Evolutionary conservation across 2,329 filamentous ascomycete genomes (phyloP).

Genomic region (Talaromyces sp.): DNA sequence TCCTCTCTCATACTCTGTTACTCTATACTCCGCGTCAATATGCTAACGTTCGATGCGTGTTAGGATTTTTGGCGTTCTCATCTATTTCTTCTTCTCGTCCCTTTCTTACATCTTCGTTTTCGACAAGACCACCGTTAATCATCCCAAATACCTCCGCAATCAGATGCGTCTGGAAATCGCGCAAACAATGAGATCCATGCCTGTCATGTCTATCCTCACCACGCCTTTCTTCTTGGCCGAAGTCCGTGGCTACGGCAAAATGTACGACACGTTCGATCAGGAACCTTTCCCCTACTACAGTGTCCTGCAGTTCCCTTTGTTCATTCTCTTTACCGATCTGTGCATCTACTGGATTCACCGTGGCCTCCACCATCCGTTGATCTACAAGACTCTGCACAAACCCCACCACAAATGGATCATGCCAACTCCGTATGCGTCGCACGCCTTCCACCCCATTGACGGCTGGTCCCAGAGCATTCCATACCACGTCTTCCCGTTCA

Average conservation of each 20-base stretch:
- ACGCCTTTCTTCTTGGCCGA: slow-evolving; percentile 77
- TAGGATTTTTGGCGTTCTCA: slow-evolving; percentile 78
- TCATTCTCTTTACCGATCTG: slow-evolving; percentile 83
- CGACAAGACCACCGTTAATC: slow-evolving; percentile 81
- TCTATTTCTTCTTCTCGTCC: slow-evolving; percentile 80
- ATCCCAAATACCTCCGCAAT: slow-evolving; percentile 93
- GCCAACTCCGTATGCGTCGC: slow-evolving; percentile 87
- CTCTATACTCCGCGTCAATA: not conserved
- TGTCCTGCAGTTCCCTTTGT: slow-evolving; percentile 77
- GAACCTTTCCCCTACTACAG: slow-evolving; percentile 76
- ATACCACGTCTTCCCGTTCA: slow-evolving; percentile 88
- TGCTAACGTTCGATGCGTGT: not conserved
- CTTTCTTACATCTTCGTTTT: slow-evolving; percentile 86
- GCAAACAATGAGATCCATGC: slow-evolving; percentile 72
- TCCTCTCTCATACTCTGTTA: not conserved
- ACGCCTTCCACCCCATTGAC: slow-evolving; percentile 92
- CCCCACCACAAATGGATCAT: slow-evolving; percentile 99
- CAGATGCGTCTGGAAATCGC: slow-evolving; percentile 82
- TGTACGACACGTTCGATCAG: slow-evolving; percentile 75
- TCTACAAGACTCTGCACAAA: slow-evolving; percentile 93
- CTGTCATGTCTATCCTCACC: slow-evolving; percentile 77
- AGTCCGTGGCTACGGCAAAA: slow-evolving; percentile 76
- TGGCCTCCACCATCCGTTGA: slow-evolving; percentile 69
- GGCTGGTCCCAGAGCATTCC: slow-evolving; percentile 84
- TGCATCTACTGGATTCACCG: slow-evolving; percentile 91